These are phyloP conservation scores for Chamaecrista fasciculata DNA, from an alignment of 306 rosid species.

Conservation along the genomic window DNA sequence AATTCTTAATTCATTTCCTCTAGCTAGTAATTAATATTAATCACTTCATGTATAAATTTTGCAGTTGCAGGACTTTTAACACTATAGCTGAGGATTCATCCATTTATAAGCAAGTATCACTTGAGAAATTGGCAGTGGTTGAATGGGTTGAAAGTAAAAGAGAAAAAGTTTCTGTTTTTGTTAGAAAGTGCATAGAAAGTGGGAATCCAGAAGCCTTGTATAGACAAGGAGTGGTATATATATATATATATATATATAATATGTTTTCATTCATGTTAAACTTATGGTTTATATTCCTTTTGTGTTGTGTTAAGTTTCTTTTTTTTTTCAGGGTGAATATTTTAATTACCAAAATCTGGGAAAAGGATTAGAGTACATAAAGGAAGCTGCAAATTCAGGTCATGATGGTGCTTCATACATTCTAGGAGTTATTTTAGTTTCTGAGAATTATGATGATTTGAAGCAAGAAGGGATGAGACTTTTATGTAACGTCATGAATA, in stretches of 20 bases:
- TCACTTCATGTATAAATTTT: neutral
- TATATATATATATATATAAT: neutral
- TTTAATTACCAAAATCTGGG: neutral
- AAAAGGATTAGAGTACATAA: neutral
- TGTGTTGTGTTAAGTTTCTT: neutral
- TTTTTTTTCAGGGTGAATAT: neutral
- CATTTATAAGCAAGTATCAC: neutral
- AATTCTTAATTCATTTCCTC: neutral
- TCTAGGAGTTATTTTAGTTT: neutral
- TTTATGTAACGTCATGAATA: neutral
- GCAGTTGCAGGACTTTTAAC: neutral
- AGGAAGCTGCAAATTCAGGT: neutral
- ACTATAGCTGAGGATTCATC: neutral
- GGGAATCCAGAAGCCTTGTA: conserved; percentile 3
- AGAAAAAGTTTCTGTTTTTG: neutral
- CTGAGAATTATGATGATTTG: neutral
- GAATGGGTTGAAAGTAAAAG: neutral
- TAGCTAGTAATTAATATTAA: neutral
- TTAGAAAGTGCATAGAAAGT: neutral
- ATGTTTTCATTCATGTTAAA: too few species aligned
- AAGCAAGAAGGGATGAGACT: neutral
- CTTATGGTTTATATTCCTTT: neutral
- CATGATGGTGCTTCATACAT: neutral
- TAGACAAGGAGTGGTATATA: neutral
- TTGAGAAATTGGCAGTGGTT: neutral